These are phyloP conservation scores for Boehmeria nivea DNA, from an alignment of 306 rosid species.

Conservation along the genomic window DNA sequence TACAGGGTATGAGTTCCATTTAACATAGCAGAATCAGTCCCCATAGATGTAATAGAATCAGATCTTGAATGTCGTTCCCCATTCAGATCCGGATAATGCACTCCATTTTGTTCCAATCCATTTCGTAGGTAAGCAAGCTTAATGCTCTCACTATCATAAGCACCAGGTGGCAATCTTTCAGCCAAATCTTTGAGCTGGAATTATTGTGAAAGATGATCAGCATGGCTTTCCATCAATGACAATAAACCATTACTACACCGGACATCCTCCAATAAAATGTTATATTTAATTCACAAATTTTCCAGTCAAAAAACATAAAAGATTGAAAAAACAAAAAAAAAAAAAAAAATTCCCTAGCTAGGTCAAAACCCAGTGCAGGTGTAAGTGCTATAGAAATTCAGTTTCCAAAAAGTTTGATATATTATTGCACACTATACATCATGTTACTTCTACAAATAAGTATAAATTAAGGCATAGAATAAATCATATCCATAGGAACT, in stretches of 20 bases:
- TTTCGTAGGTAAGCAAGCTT: slow-evolving; percentile 49
- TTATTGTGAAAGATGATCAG: slow-evolving; percentile 22
- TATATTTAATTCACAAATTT: too few species aligned
- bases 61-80: slow-evolving; percentile 52
- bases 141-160: slow-evolving; percentile 55
- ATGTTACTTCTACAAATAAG: background rate
- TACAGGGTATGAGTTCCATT: slow-evolving; percentile 33
- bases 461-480: background rate
- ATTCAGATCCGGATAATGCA: slow-evolving; percentile 39
- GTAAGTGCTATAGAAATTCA: too few species aligned
- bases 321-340: background rate
- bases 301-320: background rate
- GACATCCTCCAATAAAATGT: too few species aligned
- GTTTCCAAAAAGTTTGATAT: too few species aligned
- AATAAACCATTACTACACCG: too few species aligned
- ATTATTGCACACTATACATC: too few species aligned
- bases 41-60: slow-evolving; percentile 56
- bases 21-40: slow-evolving; percentile 42
- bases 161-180: slow-evolving; percentile 88
- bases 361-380: too few species aligned
- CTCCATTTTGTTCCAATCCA: slow-evolving; percentile 61
- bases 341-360: background rate
- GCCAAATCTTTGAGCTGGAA: slow-evolving; percentile 89
- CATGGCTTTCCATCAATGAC: too few species aligned
- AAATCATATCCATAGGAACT: slow-evolving; percentile 19